Base-by-base conservation (phyloP, 2,329 filamentous ascomycete genomes). In the Sporothrix luriei region DNA sequence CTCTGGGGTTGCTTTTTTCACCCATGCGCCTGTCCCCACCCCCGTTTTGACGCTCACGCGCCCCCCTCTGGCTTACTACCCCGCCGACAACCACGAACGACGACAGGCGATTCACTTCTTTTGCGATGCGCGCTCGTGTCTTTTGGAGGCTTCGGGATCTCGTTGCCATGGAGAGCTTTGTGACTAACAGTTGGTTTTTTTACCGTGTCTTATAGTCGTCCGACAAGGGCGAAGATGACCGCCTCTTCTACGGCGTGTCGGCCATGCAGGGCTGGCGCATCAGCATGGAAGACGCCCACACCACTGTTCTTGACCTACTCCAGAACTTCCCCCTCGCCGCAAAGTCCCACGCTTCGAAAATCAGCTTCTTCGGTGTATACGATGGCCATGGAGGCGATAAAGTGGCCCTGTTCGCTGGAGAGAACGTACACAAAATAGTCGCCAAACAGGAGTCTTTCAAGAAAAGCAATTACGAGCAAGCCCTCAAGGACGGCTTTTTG, bases 191-290 rank as follows among this genome's bases (percentile, higher is more conserved):
- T 38, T 65, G 46, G 16, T 66, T 46, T 71, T 51, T 70, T 72
- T 49, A 13, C 13, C 14, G 72, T 61, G 19, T 26, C 16, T 1
- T 74, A 70, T 78, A 98, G 95, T 85, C 89, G 82, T 99, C 95
- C 77, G 90, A 91, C 79, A 89, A 89, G 79, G 94, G 94, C 82
- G 90, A 93, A 83, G 94, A 98, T 91, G 93, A 97, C 74, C 90
- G 92, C 79, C 89, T 97, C 79, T 82, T 95, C 79, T 99, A 92
- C 81, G 95, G 95, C 78, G 89, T 98, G 74, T 99, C 95, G 74
- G 93, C 93, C 82, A 99, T 99, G 95, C 95, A 99, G 83, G 95
- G 95, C 84, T 99, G 95, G 95, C 91, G 95, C 83, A 98, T 99
- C 83, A 97, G 92, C 84, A 99, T 99, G 95, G 95, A 99, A 81